Evolutionary conservation across 164 flowering plant species (phyloP).

Genomic region (Sedum album): DNA sequence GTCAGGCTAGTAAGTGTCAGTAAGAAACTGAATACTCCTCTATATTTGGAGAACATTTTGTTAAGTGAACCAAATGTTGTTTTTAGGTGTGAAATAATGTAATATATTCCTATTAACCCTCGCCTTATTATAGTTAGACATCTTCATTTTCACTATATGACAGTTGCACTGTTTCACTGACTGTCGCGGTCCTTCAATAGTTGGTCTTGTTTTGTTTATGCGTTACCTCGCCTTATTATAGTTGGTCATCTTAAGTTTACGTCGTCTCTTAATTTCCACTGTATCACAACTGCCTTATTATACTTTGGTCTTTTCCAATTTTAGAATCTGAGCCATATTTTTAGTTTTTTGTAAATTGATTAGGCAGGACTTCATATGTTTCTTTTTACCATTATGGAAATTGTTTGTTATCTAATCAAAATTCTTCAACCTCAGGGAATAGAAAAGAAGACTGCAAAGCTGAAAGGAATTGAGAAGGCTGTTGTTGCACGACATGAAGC

Average conservation of each 20-base stretch:
- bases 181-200: no score
- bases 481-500: slow-evolving; percentile 99
- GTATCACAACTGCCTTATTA: not conserved
- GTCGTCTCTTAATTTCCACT: no score
- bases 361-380: not conserved
- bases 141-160: no score
- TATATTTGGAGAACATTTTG: no score
- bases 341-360: not conserved
- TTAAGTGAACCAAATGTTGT: no score
- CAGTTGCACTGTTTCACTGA: not conserved
- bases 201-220: not conserved
- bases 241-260: no score
- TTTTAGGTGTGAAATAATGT: no score
- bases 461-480: slow-evolving; percentile 86
- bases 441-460: slow-evolving; percentile 83
- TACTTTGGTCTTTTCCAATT: not conserved
- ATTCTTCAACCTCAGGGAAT: slow-evolving; percentile 52
- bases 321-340: not conserved
- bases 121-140: no score
- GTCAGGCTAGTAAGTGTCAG: no score
- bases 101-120: no score
- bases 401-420: not conserved
- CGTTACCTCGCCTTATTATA: no score
- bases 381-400: not conserved
- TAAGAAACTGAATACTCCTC: no score